A percentile compares a stretch with the other conserved stretches of the same genome.
Evolutionary conservation across 2,329 filamentous ascomycete species (phyloP).

Genomic region (Colletotrichum costaricense): DNA sequence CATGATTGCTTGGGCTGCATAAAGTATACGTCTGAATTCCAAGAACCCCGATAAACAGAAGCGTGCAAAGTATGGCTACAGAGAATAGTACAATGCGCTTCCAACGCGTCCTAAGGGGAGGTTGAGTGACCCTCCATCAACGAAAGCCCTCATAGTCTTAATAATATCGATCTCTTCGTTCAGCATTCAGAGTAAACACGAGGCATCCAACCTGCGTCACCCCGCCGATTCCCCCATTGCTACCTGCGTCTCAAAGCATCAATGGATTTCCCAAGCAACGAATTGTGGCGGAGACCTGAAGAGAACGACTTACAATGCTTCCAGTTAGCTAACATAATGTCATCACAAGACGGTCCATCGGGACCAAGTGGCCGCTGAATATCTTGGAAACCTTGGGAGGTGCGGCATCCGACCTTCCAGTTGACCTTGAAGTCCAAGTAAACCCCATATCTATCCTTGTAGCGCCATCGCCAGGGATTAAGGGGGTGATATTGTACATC

Average conservation of each 20-base stretch:
- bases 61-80: too few species aligned
- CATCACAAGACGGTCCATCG: neutral
- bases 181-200: neutral
- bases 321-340: neutral
- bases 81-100: too few species aligned
- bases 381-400: neutral
- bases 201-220: conserved; percentile 1
- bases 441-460: neutral
- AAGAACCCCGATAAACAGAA: too few species aligned
- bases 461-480: neutral
- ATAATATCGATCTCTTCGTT: neutral
- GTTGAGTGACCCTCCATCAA: too few species aligned
- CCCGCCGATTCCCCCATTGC: neutral
- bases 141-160: neutral
- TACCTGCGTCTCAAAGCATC: neutral
- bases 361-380: neutral
- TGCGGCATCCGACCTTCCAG: neutral
- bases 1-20: too few species aligned
- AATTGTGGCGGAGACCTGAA: too few species aligned
- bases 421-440: neutral
- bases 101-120: too few species aligned
- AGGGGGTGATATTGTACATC: neutral
- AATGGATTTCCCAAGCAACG: too few species aligned
- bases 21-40: too few species aligned
- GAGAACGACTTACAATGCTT: neutral